Conservation (phyloP, 805 yeast species). For the Wickerhamomyces bisporus region DNA sequence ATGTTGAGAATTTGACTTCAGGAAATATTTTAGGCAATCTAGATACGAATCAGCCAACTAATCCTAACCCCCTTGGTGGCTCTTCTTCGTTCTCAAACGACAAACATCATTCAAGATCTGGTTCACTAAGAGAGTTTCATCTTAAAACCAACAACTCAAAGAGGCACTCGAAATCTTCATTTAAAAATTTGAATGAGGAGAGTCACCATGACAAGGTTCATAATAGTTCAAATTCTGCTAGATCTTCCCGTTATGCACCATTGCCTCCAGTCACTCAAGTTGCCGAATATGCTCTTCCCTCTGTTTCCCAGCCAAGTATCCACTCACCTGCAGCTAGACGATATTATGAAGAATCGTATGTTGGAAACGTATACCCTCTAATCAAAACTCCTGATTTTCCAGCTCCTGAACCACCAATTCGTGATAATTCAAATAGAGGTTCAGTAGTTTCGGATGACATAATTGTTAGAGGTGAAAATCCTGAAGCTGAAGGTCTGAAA, state of each 20-base stretch:
- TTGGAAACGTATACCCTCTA: no score
- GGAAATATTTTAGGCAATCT: slow-evolving; percentile 13
- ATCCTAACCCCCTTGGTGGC: not conserved
- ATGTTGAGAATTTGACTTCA: slow-evolving; percentile 9
- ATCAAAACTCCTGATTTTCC: slow-evolving; percentile 4
- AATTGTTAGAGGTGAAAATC: not conserved
- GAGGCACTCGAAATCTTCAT: slow-evolving; percentile 7
- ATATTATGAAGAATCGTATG: not conserved
- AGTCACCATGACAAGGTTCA: not conserved
- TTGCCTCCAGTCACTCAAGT: not conserved
- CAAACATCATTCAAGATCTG: slow-evolving; percentile 5
- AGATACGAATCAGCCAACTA: slow-evolving; percentile 4
- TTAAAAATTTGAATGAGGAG: not conserved
- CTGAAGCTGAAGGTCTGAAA: no score
- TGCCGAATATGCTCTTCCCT: not conserved
- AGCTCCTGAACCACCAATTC: slow-evolving; percentile 14
- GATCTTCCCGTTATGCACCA: not conserved
- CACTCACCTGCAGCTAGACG: not conserved
- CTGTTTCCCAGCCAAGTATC: not conserved
- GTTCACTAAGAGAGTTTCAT: slow-evolving; percentile 9
- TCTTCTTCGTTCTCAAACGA: not conserved
- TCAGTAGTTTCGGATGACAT: not conserved
- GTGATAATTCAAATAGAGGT: not conserved
- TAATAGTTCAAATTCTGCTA: no score
- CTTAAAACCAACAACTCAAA: slow-evolving; percentile 4